Base-by-base conservation (phyloP, 2,329 filamentous ascomycete species). In the Endocalyx cinctus region DNA sequence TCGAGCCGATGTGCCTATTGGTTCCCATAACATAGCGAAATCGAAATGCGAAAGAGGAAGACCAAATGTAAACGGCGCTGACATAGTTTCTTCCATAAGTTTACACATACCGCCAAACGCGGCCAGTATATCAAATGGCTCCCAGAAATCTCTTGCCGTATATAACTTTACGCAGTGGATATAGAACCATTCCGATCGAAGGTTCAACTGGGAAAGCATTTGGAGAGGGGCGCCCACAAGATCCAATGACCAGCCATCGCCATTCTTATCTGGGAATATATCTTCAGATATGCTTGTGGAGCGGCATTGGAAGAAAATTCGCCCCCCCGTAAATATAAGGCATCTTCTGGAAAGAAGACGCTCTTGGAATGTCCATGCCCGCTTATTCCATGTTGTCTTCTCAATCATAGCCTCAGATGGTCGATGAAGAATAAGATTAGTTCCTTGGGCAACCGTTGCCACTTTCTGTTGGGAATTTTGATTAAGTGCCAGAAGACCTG, bases 311-410 rank as follows among this genome's bases (percentile, higher is more conserved):
- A 57, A 60, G 36, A 54, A 58, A 2, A 59, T 41, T 8, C 49
- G 39, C 0, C 45, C 46, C 5, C 53, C 42, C 4, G 54, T 54
- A 23, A 64, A 64, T 10, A 63, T 51, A 1, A 64, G 46, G 26
- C 55, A 57, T 6, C 60, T 45, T 5, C 47, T 34, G 1, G 60
- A 60, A 2, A 63, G 51, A 17, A 64, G 45, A 18, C 54, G 43
- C 39, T 64, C 59, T 42, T 63, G 60, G 33, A 61, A 62, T 2
- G 60, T 63, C 61, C 60, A 64, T 0, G 55, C 59, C 25, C 62
- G 48, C 2, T 45, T 48, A 34, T 57, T 59, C 55, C 60, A 62
- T 17, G 35, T 47, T 5, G 55, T 57, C 10, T 34, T 29, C 5
- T 34, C 31, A 10, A 57, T 48, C 20, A 37, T 15, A 6, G 36